Base-by-base conservation (phyloP, 2,329 filamentous ascomycete genomes). In the Verticillium klebahnii region DNA sequence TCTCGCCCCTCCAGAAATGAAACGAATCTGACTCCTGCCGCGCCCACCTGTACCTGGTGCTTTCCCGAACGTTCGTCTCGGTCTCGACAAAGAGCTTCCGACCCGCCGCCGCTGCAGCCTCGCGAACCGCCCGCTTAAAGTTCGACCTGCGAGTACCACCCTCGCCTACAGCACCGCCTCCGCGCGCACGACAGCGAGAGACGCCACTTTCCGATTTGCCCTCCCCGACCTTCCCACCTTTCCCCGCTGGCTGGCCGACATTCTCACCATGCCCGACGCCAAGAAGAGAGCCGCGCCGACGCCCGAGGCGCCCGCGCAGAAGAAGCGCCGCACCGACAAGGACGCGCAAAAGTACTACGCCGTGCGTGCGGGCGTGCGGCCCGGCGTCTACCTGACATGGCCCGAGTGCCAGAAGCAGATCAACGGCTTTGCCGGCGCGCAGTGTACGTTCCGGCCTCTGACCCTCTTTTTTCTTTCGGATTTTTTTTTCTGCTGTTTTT, bases 321-420 rank as follows among this genome's bases (percentile, higher is more conserved):
- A 79, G 70, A 84, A 84, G 71, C 76, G 80, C 61, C 85, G 82
- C 73, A 71, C 72, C 56, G 81, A 82, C 57, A 60, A 69, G 61
- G 75, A 74, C 23, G 62, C 70, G 36, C 78, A 78, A 63, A 89
- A 88, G 68, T 90, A 79, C 70, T 90, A 90, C 69, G 87, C 84
- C 25, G 87, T 90, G 34, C 79, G 80, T 54, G 78, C 75, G 45
- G 87, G 87, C 17, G 77, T 79, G 64, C 74, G 71, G 14, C 85
- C 85, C 0, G 86, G 87, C 8, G 82, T 90, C n/a, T 89, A 89
- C 71, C 72, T 78, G 61, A 82, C 76, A 2, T 90, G 86, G 80
- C 69, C 78, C n/a, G 83, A 88, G 59, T 89, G 87, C 68, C 79
- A 86, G 71, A 75, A 78, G 62, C 85, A 88, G 70, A 89, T 82